Evolutionary conservation across 2,329 filamentous ascomycete species (phyloP), one percentile per base, ranked within the genome.

Genomic region (Diplodia scrobiculata): DNA sequence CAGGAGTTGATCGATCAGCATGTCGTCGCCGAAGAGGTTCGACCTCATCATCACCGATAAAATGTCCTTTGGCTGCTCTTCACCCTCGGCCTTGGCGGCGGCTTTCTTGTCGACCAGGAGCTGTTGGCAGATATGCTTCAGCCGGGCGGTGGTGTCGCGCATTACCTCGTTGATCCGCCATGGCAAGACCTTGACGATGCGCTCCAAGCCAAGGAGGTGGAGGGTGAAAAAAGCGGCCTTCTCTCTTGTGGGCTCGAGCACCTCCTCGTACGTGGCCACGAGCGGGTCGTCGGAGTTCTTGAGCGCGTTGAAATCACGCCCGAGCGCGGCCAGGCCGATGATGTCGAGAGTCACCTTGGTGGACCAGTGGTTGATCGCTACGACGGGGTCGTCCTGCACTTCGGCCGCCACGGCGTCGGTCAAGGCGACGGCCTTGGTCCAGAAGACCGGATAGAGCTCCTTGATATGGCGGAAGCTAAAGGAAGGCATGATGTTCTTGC

Each of bases 401-500:
- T 83, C 77, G 9, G 78, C 75, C 1, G 81, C 83, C 75, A 96
- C 88, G 59, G 84, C 83, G 21, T 84, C 77, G 5, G 88, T 86
- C 71, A 89, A 84, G 74, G 94, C 88, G 7, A 84, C 77, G 0
- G 88, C 85, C 78, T 96, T 96, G 21, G 79, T 72, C 92, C 92
- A 97, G 77, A 97, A 96, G 5, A 90, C 79, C 0, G 91, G 89
- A 71, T 96, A 95, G 14, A 97, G 80, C 67, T 94, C 85, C 74
- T 95, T 96, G 75, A 96, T 82, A 72, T 96, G 91, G 25, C 92
- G 86, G 73, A 91, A 96, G n/a, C 87, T 84, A 76, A 97, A 97
- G 1, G 91, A 91, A 0, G 92, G 92, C 79, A 89, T 86, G 19
- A 96, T 84, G 67, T 89, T 87, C 75, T 90, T 92, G 54, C 93